These are phyloP conservation scores for Pleurozium schreberi DNA, from an alignment of 225 moss, liverwort and hornwort species.

Conservation along the genomic window DNA sequence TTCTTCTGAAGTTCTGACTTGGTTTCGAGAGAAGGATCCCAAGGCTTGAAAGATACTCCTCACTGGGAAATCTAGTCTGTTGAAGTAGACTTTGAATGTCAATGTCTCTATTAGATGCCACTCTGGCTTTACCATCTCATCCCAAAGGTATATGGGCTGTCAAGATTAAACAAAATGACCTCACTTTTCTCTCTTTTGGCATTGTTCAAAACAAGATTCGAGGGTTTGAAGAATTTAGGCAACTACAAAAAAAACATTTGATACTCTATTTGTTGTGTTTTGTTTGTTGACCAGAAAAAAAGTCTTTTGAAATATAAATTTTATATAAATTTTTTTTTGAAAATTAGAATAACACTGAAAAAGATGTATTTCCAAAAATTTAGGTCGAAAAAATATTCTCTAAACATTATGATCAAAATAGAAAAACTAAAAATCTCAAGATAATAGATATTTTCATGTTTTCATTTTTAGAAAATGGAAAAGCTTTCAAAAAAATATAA, in stretches of 20 bases:
- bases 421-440: not conserved
- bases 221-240: not conserved
- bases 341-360: not conserved
- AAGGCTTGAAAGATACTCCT: no score
- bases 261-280: not conserved
- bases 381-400: not conserved
- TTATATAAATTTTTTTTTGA: no score
- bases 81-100: no score
- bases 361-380: no score
- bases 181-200: not conserved
- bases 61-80: no score
- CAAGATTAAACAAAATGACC: not conserved
- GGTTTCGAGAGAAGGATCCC: not conserved
- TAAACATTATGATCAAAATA: not conserved
- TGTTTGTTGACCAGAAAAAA: not conserved
- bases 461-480: not conserved
- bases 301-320: no score
- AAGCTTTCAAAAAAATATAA: not conserved
- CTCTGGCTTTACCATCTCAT: not conserved
- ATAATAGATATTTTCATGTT: not conserved
- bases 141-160: accelerated
- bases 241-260: not conserved
- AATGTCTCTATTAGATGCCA: accelerated
- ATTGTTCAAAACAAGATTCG: not conserved
- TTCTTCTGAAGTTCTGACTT: no score